These are phyloP conservation scores for Paramecium pentaurelia DNA, from an alignment of 73 alveolate species.

Conservation along the genomic window DNA sequence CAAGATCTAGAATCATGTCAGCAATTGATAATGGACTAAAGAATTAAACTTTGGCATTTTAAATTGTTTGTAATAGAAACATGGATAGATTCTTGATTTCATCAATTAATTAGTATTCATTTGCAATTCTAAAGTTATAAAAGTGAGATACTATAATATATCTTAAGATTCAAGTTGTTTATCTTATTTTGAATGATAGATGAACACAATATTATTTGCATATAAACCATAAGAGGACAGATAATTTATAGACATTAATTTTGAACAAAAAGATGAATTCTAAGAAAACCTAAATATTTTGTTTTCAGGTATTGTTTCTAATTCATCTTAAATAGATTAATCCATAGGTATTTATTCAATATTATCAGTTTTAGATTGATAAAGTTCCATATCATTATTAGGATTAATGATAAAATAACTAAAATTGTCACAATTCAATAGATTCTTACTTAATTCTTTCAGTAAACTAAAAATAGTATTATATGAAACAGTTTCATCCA, in stretches of 20 bases:
- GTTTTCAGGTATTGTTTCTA: neutral
- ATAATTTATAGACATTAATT: neutral
- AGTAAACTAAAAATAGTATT: neutral
- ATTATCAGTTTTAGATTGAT: neutral
- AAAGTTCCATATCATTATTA: neutral
- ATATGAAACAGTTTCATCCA: conserved; percentile 45
- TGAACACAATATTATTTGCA: neutral
- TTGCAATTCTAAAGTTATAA: neutral
- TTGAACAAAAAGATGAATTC: neutral
- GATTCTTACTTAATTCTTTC: neutral
- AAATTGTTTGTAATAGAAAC: neutral
- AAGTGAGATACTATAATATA: neutral
- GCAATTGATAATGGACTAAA: conserved; percentile 37
- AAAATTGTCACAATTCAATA: neutral
- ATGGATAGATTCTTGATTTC: neutral
- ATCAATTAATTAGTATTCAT: conserved; percentile 7
- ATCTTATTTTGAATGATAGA: neutral
- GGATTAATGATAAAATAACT: neutral
- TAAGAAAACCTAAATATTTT: neutral
- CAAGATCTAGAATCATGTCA: conserved; percentile 39
- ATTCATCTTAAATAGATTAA: neutral
- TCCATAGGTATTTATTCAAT: neutral
- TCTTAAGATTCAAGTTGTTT: neutral
- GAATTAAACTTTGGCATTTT: conserved; percentile 26
- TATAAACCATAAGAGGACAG: neutral